A percentile compares a stretch with the other conserved stretches of the same genome.
Conservation (phyloP, 2,329 filamentous ascomycete species). For the Penicillium sp. region DNA sequence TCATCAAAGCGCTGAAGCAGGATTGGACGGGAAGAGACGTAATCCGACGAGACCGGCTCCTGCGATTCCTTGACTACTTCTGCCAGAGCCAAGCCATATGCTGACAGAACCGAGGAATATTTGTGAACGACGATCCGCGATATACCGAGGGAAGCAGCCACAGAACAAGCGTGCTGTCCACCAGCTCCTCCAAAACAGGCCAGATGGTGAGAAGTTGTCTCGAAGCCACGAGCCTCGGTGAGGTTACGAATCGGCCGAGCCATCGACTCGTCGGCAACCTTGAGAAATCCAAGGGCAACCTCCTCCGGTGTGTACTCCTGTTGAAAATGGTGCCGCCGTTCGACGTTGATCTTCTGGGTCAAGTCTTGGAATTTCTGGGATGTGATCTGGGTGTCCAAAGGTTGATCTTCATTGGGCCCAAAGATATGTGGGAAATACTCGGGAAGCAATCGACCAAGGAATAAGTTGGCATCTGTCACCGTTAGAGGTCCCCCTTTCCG, state of each 20-base stretch:
- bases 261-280: slow-evolving; percentile 46
- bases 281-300: slow-evolving; percentile 43
- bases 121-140: slow-evolving; percentile 81
- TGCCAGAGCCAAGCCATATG: slow-evolving; percentile 88
- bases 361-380: slow-evolving; percentile 72
- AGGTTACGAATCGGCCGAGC: slow-evolving; percentile 77
- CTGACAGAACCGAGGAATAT: slow-evolving; percentile 87
- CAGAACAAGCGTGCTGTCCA: slow-evolving; percentile 88
- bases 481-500: slow-evolving; percentile 86
- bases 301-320: slow-evolving; percentile 68
- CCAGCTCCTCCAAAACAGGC: slow-evolving; percentile 91
- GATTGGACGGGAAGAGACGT: slow-evolving; percentile 40
- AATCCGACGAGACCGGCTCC: slow-evolving; percentile 54
- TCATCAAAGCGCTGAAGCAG: slow-evolving; percentile 71
- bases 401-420: slow-evolving; percentile 81
- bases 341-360: slow-evolving; percentile 72
- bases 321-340: slow-evolving; percentile 48
- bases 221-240: slow-evolving; percentile 88
- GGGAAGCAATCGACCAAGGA: slow-evolving; percentile 78
- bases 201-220: slow-evolving; percentile 84
- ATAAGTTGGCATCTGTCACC: slow-evolving; percentile 88
- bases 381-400: slow-evolving; percentile 72
- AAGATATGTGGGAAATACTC: slow-evolving; percentile 98
- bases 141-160: slow-evolving; percentile 80
- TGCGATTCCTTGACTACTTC: slow-evolving; percentile 92